Evolutionary conservation across 306 rosid genomes (phyloP).

Genomic region (Lathyrus sativus): DNA sequence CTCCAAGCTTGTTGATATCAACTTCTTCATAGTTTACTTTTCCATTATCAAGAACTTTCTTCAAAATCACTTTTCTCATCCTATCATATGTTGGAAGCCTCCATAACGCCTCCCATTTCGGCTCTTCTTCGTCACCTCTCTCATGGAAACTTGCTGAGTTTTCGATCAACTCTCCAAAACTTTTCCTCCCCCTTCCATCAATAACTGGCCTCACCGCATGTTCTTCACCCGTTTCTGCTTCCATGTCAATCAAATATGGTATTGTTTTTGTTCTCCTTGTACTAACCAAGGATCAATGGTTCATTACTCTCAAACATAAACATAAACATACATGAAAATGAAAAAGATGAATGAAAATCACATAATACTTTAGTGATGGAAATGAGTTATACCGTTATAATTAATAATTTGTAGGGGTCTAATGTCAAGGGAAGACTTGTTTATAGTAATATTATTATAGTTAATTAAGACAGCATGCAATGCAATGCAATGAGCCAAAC

Average conservation of each 20-base stretch:
- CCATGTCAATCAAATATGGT: slow-evolving; percentile 25
- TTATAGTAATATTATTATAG: not conserved
- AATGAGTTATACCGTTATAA: slow-evolving; percentile 3
- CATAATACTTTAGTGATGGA: not conserved
- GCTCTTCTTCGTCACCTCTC: slow-evolving; percentile 64
- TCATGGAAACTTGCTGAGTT: slow-evolving; percentile 30
- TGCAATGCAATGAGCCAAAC: not conserved
- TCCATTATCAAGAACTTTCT: slow-evolving; percentile 65
- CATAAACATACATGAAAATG: not conserved
- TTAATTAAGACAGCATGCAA: slow-evolving; percentile 9
- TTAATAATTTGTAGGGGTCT: not conserved
- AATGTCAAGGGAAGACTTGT: not conserved
- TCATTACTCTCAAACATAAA: not conserved
- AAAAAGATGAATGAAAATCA: not conserved
- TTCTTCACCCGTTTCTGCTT: slow-evolving; percentile 32
- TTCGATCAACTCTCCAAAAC: slow-evolving; percentile 20
- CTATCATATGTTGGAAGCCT: slow-evolving; percentile 84
- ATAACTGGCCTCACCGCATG: slow-evolving; percentile 38
- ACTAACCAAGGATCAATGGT: not conserved
- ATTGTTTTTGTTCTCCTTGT: not conserved
- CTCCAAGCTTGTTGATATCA: slow-evolving; percentile 64
- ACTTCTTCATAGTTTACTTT: slow-evolving; percentile 53
- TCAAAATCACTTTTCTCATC: slow-evolving; percentile 58
- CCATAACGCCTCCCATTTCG: slow-evolving; percentile 75
- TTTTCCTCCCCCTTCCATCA: slow-evolving; percentile 31